These are phyloP conservation scores for Xylaria polymorpha DNA, from an alignment of 2,329 filamentous ascomycete genomes.

Conservation along the genomic window DNA sequence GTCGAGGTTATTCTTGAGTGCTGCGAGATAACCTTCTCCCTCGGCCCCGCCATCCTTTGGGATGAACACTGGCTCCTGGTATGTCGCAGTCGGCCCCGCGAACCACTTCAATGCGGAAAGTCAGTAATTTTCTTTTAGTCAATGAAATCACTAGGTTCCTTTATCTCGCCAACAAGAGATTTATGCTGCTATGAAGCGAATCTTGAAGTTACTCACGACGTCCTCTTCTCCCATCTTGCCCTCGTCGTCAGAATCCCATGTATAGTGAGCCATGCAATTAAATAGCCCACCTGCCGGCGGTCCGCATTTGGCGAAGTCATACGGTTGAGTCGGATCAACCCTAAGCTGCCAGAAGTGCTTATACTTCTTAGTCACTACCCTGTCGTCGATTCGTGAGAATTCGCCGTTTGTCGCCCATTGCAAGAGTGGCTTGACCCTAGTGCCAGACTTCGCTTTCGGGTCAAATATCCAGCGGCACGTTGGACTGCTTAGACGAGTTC, in stretches of 20 bases:
- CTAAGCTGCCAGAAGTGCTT: constrained; percentile 60
- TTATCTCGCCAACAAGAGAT: background rate
- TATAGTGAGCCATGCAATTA: constrained; percentile 60
- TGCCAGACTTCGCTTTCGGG: constrained; percentile 51
- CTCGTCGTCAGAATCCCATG: constrained; percentile 50
- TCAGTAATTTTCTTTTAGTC: background rate
- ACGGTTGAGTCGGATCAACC: constrained; percentile 53
- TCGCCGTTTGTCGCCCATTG: constrained; percentile 59
- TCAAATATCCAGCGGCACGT: constrained; percentile 57
- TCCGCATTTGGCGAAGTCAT: constrained; percentile 59
- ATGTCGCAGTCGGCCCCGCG: constrained; percentile 58
- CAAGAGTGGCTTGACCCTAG: constrained; percentile 52
- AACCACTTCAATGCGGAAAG: constrained; percentile 50
- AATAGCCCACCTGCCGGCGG: constrained; percentile 58
- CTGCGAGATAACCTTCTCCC: constrained; percentile 63
- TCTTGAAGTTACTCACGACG: constrained; percentile 41
- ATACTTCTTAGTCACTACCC: constrained; percentile 58
- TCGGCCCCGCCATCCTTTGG: constrained; percentile 55
- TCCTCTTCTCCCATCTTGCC: constrained; percentile 50
- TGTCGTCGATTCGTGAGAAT: constrained; percentile 63
- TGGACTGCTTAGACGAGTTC: constrained; percentile 54
- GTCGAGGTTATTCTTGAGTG: constrained; percentile 60
- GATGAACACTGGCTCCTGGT: constrained; percentile 67
- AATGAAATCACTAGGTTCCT: no score
- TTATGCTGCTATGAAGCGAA: background rate